These are phyloP conservation scores for Fusarium incarnatum DNA, from an alignment of 2,329 filamentous ascomycete species.

Conservation along the genomic window DNA sequence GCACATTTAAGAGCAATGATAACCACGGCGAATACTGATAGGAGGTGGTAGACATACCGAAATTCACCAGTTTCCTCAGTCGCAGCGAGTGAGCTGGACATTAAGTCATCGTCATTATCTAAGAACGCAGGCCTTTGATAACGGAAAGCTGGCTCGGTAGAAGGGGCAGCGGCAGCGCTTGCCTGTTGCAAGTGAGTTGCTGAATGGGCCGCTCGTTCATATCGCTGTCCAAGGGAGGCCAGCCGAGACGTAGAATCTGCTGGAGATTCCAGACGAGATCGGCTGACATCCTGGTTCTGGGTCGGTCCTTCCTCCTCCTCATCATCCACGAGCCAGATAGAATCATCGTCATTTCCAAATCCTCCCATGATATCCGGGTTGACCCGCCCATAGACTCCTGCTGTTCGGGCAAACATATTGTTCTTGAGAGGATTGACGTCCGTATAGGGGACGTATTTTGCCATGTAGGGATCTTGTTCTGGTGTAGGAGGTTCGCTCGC, in stretches of 20 bases:
- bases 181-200: slow-evolving; percentile 20
- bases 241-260: not conserved
- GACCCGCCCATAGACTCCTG: slow-evolving; percentile 47
- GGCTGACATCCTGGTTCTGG: slow-evolving; percentile 12
- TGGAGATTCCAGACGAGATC: not conserved
- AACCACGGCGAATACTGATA: no score
- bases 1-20: not conserved
- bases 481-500: not conserved
- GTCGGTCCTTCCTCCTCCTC: slow-evolving; percentile 47
- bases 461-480: slow-evolving; percentile 18
- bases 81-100: not conserved
- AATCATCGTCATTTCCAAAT: slow-evolving; percentile 50
- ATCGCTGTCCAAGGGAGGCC: not conserved
- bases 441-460: slow-evolving; percentile 42
- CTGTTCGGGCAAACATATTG: slow-evolving; percentile 45
- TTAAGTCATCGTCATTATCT: slow-evolving; percentile 39
- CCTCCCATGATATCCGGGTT: slow-evolving; percentile 49
- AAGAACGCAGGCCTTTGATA: slow-evolving; percentile 39
- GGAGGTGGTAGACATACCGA: slow-evolving; percentile 41
- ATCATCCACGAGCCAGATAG: slow-evolving; percentile 48
- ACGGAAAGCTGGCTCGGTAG: slow-evolving; percentile 24
- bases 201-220: not conserved
- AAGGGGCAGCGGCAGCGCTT: slow-evolving; percentile 19
- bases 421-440: slow-evolving; percentile 43
- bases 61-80: slow-evolving; percentile 49